Conservation (phyloP, 441 rosid species). For the Eutrema salsugineum region DNA sequence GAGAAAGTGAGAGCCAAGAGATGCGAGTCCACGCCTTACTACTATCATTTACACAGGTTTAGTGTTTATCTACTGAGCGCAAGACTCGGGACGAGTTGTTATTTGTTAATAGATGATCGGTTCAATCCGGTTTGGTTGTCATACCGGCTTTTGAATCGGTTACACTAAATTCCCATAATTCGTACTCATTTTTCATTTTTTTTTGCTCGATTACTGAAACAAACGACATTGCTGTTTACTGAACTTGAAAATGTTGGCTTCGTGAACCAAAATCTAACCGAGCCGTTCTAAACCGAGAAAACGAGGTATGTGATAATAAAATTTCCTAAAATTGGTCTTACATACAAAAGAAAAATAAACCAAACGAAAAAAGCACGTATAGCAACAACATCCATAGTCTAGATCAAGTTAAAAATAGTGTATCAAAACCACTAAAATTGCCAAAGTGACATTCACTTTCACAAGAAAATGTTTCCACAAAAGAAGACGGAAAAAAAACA, state of each 20-base stretch:
- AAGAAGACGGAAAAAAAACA: background rate
- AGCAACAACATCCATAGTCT: conserved; percentile 3
- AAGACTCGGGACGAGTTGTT: background rate
- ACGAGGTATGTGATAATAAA: background rate
- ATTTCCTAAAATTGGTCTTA: conserved; percentile 12
- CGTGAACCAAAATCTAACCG: background rate
- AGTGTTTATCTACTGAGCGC: background rate
- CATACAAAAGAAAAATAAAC: conserved; percentile 14
- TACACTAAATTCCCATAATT: background rate
- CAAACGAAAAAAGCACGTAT: conserved; percentile 2
- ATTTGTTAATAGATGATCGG: background rate
- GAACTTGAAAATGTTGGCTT: background rate
- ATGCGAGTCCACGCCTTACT: conserved; percentile 2
- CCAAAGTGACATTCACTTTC: conserved; percentile 25
- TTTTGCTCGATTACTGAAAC: background rate
- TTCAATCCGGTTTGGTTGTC: background rate
- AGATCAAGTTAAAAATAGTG: conserved; percentile 16
- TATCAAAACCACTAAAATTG: conserved; percentile 25
- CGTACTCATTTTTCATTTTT: background rate
- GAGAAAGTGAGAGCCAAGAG: conserved; percentile 4
- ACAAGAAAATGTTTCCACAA: conserved; percentile 26
- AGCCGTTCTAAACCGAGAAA: background rate
- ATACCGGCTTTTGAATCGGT: background rate
- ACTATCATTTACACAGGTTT: background rate
- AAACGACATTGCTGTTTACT: background rate